phyloP scores from a whole-genome alignment of 176 grass and related monocot species.

The Avena sativa region DNA sequence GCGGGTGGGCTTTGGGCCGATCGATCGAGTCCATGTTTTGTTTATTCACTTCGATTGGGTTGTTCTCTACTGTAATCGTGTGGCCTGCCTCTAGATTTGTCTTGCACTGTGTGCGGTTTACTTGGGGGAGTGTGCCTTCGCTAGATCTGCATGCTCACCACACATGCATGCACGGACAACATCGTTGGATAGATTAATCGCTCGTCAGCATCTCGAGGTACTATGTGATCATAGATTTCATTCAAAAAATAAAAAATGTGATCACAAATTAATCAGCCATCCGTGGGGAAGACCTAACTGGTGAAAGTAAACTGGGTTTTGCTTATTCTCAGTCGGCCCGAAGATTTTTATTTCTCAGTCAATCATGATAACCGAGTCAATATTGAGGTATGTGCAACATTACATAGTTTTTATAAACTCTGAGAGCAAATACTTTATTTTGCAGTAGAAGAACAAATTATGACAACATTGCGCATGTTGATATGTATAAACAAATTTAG shows the following conservation, averaged over 20 bases:
- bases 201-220: background rate
- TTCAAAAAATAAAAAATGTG: no score
- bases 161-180: conserved; percentile 21
- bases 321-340: no score
- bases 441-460: no score
- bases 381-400: no score
- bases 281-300: background rate
- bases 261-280: background rate
- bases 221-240: background rate
- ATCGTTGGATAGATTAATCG: conserved; percentile 27
- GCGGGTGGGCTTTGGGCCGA: background rate
- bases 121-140: conserved; percentile 25
- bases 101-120: conserved; percentile 36
- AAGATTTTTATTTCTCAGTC: no score
- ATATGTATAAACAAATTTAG: no score
- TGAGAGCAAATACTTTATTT: no score
- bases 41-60: background rate
- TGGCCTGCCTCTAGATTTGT: conserved; percentile 50
- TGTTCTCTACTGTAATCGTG: conserved; percentile 8
- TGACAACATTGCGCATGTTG: no score
- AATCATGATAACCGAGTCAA: no score
- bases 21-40: background rate
- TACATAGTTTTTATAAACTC: no score
- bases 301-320: background rate
- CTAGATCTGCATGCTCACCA: conserved; percentile 34